phyloP scores from a whole-genome alignment of 495 filamentous ascomycete genomes.

The Pseudotulostoma volvatum region DNA sequence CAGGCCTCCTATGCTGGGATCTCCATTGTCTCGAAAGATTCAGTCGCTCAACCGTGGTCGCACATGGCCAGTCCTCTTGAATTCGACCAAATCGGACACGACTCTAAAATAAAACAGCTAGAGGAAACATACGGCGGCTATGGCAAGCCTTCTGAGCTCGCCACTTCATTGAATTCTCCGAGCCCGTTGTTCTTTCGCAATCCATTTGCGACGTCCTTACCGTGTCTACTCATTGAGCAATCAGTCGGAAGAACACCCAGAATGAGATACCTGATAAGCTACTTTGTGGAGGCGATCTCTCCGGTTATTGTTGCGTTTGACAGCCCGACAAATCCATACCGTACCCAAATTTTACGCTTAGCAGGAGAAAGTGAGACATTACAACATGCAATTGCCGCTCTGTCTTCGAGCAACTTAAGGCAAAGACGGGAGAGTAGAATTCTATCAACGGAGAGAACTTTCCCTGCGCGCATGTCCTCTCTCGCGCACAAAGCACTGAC shows the following conservation, averaged over 20 bases:
- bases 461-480: slow-evolving; percentile 31
- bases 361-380: slow-evolving; percentile 64
- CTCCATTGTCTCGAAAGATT: not conserved
- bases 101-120: too few species aligned
- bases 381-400: slow-evolving; percentile 81
- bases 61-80: not conserved
- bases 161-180: too few species aligned
- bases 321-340: slow-evolving; percentile 66
- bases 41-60: not conserved
- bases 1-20: not conserved
- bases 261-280: slow-evolving; percentile 40
- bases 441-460: slow-evolving; percentile 26
- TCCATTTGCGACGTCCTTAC: slow-evolving; percentile 5
- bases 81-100: too few species aligned
- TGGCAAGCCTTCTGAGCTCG: too few species aligned
- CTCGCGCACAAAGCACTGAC: slow-evolving; percentile 33
- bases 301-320: slow-evolving; percentile 86
- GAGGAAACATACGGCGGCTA: too few species aligned
- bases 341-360: slow-evolving; percentile 66
- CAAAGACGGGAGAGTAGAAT: slow-evolving; percentile 29
- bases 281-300: slow-evolving; percentile 75
- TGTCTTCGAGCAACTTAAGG: slow-evolving; percentile 69
- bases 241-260: slow-evolving; percentile 38
- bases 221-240: slow-evolving; percentile 23
- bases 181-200: slow-evolving; percentile 21